Evolutionary conservation across 352 stramenopile species (phyloP).

Genomic region (Pythium biforme): DNA sequence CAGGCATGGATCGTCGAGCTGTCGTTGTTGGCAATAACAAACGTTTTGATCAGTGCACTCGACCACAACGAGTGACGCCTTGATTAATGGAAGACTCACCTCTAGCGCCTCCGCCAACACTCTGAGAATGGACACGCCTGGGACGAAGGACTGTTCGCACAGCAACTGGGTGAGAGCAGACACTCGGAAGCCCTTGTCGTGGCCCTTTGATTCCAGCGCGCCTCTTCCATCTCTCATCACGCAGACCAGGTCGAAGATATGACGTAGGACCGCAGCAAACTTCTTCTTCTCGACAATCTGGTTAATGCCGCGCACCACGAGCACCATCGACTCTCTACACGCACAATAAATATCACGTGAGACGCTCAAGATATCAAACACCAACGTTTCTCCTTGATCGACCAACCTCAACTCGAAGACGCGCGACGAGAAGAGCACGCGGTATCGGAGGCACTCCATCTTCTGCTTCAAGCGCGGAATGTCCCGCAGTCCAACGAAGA

Average conservation of each 20-base stretch:
- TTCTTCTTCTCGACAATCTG: constrained; percentile 7
- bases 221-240: neutral
- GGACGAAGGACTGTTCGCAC: constrained; percentile 3
- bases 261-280: constrained; percentile 4
- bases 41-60: too few relatives aligned
- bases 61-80: neutral
- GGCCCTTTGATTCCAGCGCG: neutral
- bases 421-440: constrained; percentile 6
- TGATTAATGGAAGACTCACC: constrained; percentile 1
- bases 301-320: constrained; percentile 1
- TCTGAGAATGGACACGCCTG: neutral
- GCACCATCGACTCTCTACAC: constrained; percentile 4
- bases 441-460: constrained; percentile 10
- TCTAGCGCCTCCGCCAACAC: neutral
- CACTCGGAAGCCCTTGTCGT: constrained; percentile 6
- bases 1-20: neutral
- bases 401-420: constrained; percentile 8
- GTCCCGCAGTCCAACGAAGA: constrained; percentile 13
- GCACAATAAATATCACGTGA: neutral
- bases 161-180: constrained; percentile 4
- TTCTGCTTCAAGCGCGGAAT: constrained; percentile 15
- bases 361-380: neutral
- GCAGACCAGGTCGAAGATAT: constrained; percentile 13
- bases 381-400: neutral
- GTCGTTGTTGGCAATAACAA: neutral